phyloP scores from a whole-genome alignment of 768 basidiomycete genomes.

The Tubosaeta sp. region DNA sequence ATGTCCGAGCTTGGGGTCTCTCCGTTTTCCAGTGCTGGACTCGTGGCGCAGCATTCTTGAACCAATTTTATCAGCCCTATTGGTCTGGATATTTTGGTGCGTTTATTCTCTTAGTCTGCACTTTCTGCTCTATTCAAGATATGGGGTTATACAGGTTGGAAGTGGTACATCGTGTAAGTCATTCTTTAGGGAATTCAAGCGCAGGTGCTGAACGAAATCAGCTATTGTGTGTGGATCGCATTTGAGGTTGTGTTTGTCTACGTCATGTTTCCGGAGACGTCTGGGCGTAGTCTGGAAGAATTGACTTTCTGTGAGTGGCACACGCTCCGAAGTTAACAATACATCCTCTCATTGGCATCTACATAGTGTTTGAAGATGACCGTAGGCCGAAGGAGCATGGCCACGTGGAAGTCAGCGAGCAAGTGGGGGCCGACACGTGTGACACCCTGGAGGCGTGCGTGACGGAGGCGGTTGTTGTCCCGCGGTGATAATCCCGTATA shows the following conservation, averaged over 20 bases:
- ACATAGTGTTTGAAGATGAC: neutral
- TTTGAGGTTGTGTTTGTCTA: constrained; percentile 16
- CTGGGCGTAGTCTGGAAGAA: constrained; percentile 17
- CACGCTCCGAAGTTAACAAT: constrained; percentile 15
- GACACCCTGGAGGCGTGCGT: neutral
- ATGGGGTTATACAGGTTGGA: constrained; percentile 9
- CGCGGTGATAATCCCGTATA: neutral
- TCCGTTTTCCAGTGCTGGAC: constrained; percentile 58
- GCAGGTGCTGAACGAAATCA: neutral
- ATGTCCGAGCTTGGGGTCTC: constrained; percentile 56
- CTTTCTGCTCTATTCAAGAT: neutral
- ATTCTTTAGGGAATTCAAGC: too few species aligned
- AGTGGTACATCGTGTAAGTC: constrained; percentile 13
- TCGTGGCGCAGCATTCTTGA: constrained; percentile 28
- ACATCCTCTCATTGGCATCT: constrained; percentile 24
- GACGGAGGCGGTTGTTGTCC: neutral
- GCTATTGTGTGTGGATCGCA: constrained; percentile 13
- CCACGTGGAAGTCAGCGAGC: neutral
- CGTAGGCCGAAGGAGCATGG: neutral
- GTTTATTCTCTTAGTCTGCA: neutral
- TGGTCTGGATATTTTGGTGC: neutral
- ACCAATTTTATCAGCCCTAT: constrained; percentile 5
- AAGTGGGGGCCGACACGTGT: neutral
- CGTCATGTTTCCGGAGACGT: constrained; percentile 19
- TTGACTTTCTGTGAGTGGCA: constrained; percentile 14